Evolutionary conservation across 1,284 basidiomycete genomes (phyloP).

Genomic region (Naganishia sp.): DNA sequence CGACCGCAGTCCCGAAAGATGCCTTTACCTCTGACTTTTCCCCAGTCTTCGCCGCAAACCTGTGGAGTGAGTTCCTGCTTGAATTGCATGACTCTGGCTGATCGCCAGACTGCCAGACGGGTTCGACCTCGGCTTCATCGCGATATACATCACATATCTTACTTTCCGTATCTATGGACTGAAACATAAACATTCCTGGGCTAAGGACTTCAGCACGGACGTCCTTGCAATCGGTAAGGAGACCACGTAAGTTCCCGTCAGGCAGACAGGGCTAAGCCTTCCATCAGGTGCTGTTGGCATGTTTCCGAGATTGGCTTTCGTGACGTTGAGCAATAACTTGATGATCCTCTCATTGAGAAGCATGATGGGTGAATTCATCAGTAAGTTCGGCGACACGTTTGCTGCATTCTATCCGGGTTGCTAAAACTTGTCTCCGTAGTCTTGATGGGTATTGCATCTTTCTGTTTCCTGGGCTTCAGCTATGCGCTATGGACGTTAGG

Average conservation of each 20-base stretch:
- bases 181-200: conserved; percentile 60
- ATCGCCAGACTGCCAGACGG: conserved; percentile 58
- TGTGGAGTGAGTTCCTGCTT: conserved; percentile 36
- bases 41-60: conserved; percentile 36
- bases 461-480: conserved; percentile 73
- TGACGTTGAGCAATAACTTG: conserved; percentile 81
- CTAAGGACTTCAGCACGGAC: conserved; percentile 67
- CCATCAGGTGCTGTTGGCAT: conserved; percentile 78
- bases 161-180: conserved; percentile 71
- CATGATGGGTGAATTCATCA: conserved; percentile 54
- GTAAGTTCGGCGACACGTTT: conserved; percentile 37
- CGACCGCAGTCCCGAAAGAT: conserved; percentile 29
- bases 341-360: conserved; percentile 54
- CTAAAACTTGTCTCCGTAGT: conserved; percentile 58
- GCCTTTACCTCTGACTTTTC: not conserved
- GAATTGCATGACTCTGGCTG: not conserved
- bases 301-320: conserved; percentile 84
- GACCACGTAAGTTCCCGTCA: not conserved
- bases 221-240: conserved; percentile 57
- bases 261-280: not conserved
- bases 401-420: conserved; percentile 65
- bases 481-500: conserved; percentile 82
- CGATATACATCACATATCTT: conserved; percentile 72
- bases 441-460: conserved; percentile 82
- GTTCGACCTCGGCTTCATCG: conserved; percentile 78